phyloP scores from a whole-genome alignment of 1,284 basidiomycete genomes.

The Ceratobasidium sp. region DNA sequence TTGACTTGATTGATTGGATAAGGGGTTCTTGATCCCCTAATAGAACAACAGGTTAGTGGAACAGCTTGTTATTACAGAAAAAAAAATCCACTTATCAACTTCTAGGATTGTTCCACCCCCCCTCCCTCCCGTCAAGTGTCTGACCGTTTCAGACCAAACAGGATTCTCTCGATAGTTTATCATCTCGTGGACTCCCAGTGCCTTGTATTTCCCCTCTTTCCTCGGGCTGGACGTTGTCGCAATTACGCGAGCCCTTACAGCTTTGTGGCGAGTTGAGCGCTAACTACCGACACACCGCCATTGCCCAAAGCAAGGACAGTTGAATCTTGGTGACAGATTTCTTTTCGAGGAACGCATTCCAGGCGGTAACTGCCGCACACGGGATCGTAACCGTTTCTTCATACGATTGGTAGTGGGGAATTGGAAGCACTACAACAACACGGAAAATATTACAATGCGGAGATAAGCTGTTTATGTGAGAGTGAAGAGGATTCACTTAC shows the following conservation, averaged over 20 bases:
- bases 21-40: constrained; percentile 6
- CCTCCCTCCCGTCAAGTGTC: constrained; percentile 49
- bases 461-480: not conserved
- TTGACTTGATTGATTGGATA: not conserved
- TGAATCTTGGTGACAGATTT: constrained; percentile 56
- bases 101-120: not conserved
- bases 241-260: constrained; percentile 65
- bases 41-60: not conserved
- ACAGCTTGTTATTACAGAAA: not conserved
- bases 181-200: constrained; percentile 59
- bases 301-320: constrained; percentile 63
- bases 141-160: constrained; percentile 63
- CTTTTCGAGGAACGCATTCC: constrained; percentile 58
- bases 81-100: not conserved
- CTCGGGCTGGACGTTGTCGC: constrained; percentile 65
- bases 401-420: constrained; percentile 33
- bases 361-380: constrained; percentile 61
- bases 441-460: constrained; percentile 48
- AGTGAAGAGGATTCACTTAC: constrained; percentile 54
- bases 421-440: not conserved
- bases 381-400: constrained; percentile 48
- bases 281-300: constrained; percentile 65
- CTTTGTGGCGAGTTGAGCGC: constrained; percentile 61
- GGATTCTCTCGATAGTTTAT: constrained; percentile 66
- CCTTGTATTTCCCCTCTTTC: constrained; percentile 61